Evolutionary conservation across 148 eudicot genomes (phyloP).

Genomic region (Suaeda aralocaspica): DNA sequence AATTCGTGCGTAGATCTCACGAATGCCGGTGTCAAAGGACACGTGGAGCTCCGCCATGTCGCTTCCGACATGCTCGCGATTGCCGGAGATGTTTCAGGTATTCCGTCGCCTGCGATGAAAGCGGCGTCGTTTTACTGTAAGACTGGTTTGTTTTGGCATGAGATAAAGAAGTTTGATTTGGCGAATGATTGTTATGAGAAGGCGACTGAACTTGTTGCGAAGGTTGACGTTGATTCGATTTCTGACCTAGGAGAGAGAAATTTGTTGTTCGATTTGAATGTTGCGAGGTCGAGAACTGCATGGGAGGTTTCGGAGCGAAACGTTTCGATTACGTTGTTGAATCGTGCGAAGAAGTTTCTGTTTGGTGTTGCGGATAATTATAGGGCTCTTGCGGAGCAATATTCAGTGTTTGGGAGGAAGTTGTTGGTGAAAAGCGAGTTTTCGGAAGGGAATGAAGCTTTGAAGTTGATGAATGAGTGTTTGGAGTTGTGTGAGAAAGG

Average conservation of each 20-base stretch:
- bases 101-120: constrained; percentile 70
- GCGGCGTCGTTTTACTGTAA: constrained; percentile 74
- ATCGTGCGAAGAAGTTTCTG: constrained; percentile 62
- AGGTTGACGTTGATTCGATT: constrained; percentile 39
- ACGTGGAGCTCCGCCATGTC: constrained; percentile 63
- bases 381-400: constrained; percentile 59
- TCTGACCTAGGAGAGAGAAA: constrained; percentile 65
- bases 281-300: constrained; percentile 71
- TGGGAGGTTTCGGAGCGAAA: constrained; percentile 78
- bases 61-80: constrained; percentile 59
- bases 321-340: constrained; percentile 57
- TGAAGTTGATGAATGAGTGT: constrained; percentile 84
- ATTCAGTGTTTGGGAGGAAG: constrained; percentile 56
- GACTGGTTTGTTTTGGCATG: constrained; percentile 73
- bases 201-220: constrained; percentile 62
- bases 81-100: constrained; percentile 54
- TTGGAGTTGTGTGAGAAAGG: constrained; percentile 83
- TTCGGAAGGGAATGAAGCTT: constrained; percentile 47
- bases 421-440: constrained; percentile 41
- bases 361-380: constrained; percentile 53
- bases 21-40: constrained; percentile 46
- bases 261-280: constrained; percentile 55
- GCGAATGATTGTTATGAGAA: constrained; percentile 79
- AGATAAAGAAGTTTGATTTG: constrained; percentile 47
- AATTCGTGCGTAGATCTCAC: constrained; percentile 74